Percentiles rank a stretch among this genome's conserved stretches.
phyloP scores from a whole-genome alignment of 345 rosid species.

The Kernera saxatilis region DNA sequence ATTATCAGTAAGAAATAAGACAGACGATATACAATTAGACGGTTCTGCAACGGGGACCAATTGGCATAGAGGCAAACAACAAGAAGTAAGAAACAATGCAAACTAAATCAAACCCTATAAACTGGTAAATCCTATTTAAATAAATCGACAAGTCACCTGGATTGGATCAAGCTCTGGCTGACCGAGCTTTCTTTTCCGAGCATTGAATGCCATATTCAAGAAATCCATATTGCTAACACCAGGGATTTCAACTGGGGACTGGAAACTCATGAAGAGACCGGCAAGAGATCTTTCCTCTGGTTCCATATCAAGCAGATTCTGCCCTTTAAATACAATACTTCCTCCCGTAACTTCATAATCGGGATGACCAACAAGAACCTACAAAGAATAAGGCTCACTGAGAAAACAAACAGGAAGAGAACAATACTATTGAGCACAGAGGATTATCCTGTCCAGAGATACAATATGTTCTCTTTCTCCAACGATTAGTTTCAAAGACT shows the following conservation, averaged over 20 bases:
- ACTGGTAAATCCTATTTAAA: not conserved
- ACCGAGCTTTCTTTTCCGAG: conserved; percentile 68
- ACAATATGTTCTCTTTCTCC: not conserved
- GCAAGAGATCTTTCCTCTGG: conserved; percentile 96
- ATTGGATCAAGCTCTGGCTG: conserved; percentile 84
- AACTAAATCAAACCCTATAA: not conserved
- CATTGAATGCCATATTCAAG: conserved; percentile 93
- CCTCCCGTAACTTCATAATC: conserved; percentile 95
- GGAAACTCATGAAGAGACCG: conserved; percentile 95
- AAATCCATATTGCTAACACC: conserved; percentile 93
- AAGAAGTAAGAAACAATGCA: not conserved
- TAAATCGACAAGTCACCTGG: conserved; percentile 39
- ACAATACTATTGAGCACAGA: not conserved
- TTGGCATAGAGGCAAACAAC: not conserved
- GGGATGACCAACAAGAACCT: conserved; percentile 97
- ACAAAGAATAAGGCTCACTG: not conserved
- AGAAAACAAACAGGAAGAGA: not conserved
- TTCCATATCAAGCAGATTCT: conserved; percentile 82
- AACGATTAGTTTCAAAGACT: not conserved
- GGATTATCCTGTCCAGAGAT: not conserved
- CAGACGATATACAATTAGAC: not conserved
- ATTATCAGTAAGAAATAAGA: conserved; percentile 5
- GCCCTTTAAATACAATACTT: conserved; percentile 70
- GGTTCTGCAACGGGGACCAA: not conserved
- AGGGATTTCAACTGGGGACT: conserved; percentile 85